phyloP scores from a whole-genome alignment of 805 yeast genomes.

The Barnettozyma sucrosica region DNA sequence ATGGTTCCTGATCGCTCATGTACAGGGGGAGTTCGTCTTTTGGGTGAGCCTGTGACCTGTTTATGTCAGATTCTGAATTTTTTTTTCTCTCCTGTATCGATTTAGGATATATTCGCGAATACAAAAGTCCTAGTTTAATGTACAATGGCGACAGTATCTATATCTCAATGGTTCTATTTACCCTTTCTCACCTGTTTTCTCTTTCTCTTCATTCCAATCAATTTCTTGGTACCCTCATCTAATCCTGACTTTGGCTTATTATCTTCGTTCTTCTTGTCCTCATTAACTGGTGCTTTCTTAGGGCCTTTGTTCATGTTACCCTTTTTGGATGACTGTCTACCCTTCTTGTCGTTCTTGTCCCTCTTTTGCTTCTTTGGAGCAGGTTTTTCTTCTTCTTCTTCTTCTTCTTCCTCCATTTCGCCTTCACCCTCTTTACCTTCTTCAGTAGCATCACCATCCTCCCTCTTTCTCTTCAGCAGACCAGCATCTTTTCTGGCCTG shows the following conservation, averaged over 20 bases:
- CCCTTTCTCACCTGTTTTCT: conserved; percentile 45
- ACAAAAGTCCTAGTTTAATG: background rate
- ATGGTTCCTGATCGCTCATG: background rate
- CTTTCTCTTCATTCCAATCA: conserved; percentile 66
- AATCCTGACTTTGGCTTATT: conserved; percentile 31
- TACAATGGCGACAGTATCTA: background rate
- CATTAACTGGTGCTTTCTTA: conserved; percentile 13
- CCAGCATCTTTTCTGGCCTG: conserved; percentile 32
- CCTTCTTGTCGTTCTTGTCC: conserved; percentile 13
- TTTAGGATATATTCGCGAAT: background rate
- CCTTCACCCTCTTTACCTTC: conserved; percentile 19
- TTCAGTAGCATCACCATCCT: conserved; percentile 12
- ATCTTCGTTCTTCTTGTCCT: conserved; percentile 9
- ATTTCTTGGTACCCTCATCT: conserved; percentile 50
- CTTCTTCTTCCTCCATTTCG: conserved; percentile 13
- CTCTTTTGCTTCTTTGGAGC: conserved; percentile 12
- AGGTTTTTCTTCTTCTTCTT: conserved; percentile 8
- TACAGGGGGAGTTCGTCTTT: background rate
- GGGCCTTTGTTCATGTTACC: conserved; percentile 41
- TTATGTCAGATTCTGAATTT: background rate
- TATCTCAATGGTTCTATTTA: conserved; percentile 9
- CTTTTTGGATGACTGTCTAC: conserved; percentile 27
- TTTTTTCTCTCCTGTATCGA: background rate
- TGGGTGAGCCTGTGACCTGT: background rate
- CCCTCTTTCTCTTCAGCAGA: conserved; percentile 22